Percentiles rank a stretch among this genome's conserved stretches.
Evolutionary conservation across 495 filamentous ascomycete species (phyloP).

Genomic region (Penicillium chermesinum): DNA sequence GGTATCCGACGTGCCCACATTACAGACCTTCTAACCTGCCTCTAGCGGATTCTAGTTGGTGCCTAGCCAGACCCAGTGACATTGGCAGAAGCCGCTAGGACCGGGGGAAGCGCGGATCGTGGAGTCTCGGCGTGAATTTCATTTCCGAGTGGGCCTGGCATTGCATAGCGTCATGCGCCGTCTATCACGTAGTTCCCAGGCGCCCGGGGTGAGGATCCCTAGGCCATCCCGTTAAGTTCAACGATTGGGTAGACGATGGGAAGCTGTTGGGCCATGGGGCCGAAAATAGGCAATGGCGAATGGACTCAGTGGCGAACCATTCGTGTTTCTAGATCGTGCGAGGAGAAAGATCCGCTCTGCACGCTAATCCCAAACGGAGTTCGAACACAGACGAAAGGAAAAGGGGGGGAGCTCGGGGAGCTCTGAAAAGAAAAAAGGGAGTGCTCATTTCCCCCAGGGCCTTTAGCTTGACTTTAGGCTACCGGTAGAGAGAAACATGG

Average conservation of each 20-base stretch:
- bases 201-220: conserved; percentile 11
- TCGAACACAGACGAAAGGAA: background rate
- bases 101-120: conserved; percentile 26
- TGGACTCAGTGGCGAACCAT: background rate
- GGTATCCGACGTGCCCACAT: conserved; percentile 18
- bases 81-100: conserved; percentile 17
- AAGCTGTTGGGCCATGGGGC: background rate
- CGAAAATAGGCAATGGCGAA: background rate
- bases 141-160: conserved; percentile 20
- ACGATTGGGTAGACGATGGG: background rate
- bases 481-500: too few species aligned
- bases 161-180: conserved; percentile 17
- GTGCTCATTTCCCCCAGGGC: background rate
- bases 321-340: background rate
- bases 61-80: conserved; percentile 1
- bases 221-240: conserved; percentile 16
- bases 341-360: background rate
- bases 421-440: background rate
- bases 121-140: conserved; percentile 18
- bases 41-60: conserved; percentile 27
- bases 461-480: too few species aligned
- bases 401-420: background rate
- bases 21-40: conserved; percentile 8
- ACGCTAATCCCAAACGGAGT: background rate
- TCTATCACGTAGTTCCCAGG: conserved; percentile 12